phyloP scores from a whole-genome alignment of 179 eudicot genomes.

The Beta lomatogona region DNA sequence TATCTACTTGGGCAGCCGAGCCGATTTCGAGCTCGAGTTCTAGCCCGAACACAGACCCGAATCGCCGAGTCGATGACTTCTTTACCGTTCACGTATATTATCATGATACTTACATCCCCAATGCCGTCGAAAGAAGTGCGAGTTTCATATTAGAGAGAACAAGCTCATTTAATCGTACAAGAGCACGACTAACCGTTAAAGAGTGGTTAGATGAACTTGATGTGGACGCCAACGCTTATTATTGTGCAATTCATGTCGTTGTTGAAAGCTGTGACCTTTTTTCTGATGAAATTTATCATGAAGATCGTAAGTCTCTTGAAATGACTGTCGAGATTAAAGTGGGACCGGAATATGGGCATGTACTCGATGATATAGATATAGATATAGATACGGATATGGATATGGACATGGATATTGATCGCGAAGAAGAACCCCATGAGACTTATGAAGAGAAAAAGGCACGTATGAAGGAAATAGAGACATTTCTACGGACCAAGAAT shows the following conservation, averaged over 20 bases:
- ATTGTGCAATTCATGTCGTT: neutral
- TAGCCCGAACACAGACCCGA: neutral
- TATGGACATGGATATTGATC: no score
- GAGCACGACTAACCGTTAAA: no score
- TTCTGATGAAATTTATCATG: neutral
- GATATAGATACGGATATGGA: slow-evolving; percentile 1
- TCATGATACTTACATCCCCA: neutral
- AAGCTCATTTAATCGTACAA: no score
- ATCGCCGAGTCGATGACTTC: neutral
- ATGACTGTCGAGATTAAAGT: no score
- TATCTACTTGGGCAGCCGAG: neutral
- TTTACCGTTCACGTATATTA: neutral
- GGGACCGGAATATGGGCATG: no score
- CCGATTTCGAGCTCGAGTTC: neutral
- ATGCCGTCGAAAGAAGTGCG: neutral
- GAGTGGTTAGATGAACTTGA: neutral
- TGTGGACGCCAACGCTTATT: neutral
- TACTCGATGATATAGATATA: no score
- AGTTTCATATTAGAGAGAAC: neutral
- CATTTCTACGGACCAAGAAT: no score
- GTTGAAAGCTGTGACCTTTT: neutral
- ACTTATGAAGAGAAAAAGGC: neutral
- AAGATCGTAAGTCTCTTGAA: neutral
- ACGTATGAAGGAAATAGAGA: neutral
- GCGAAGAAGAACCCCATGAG: neutral